Evolutionary conservation across 2,329 filamentous ascomycete species (phyloP).

Genomic region (Raffaelea albimanens): DNA sequence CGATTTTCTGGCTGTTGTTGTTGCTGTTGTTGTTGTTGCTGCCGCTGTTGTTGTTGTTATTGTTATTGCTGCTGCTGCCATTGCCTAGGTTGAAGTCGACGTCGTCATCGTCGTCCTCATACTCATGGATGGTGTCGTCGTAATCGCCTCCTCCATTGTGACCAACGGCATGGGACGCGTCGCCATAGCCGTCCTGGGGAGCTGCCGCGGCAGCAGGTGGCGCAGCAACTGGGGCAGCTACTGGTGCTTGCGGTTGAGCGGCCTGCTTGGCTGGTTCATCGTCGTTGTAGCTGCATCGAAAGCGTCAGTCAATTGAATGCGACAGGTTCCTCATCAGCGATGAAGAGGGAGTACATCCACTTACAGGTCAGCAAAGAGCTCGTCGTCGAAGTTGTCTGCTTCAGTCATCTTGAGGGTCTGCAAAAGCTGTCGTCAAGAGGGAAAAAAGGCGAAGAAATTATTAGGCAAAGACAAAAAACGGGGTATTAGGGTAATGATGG

Average conservation of each 20-base stretch:
- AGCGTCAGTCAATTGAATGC: conserved; percentile 7
- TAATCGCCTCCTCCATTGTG: conserved; percentile 10
- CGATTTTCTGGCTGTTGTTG: conserved; percentile 16
- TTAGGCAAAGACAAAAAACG: not conserved
- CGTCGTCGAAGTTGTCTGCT: conserved; percentile 70
- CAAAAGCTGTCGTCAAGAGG: not conserved
- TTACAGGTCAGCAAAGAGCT: conserved; percentile 86
- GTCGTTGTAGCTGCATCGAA: conserved; percentile 47
- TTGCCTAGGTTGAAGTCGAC: conserved; percentile 41
- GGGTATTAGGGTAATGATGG: not conserved
- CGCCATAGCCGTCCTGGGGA: conserved; percentile 18
- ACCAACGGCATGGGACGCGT: conserved; percentile 14
- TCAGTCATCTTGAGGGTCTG: conserved; percentile 52
- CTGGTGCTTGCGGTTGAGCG: conserved; percentile 6
- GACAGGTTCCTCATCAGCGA: no score
- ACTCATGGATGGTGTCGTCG: conserved; percentile 23
- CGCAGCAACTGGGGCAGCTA: not conserved
- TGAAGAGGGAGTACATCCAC: conserved; percentile 24
- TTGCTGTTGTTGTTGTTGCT: conserved; percentile 9
- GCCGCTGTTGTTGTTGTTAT: conserved; percentile 10
- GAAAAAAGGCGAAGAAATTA: not conserved
- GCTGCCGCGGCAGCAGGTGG: conserved; percentile 8
- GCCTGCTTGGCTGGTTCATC: conserved; percentile 37
- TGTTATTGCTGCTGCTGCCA: conserved; percentile 19
- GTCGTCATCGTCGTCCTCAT: conserved; percentile 42